A percentile compares a stretch with the other conserved stretches of the same genome.
Evolutionary conservation across 192 early-diverging fungal species (phyloP).

Genomic region (Entomortierella lignicola): DNA sequence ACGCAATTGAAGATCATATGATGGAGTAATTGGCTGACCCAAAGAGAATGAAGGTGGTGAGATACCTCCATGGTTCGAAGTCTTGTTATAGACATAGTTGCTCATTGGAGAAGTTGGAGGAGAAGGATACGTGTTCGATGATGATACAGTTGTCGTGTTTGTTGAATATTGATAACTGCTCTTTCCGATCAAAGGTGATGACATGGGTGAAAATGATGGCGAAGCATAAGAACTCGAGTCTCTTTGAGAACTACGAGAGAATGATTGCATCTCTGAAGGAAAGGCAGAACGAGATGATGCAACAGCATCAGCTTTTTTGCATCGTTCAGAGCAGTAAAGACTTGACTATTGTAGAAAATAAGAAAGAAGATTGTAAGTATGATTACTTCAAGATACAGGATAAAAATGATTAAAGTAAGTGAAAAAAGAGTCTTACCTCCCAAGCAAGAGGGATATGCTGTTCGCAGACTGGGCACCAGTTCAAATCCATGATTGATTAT

Average conservation of each 20-base stretch:
- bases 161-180: no score
- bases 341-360: conserved; percentile 19
- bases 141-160: conserved; percentile 1
- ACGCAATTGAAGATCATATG: conserved; percentile 38
- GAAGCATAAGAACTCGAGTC: conserved; percentile 14
- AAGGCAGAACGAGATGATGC: conserved; percentile 4
- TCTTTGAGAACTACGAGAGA: conserved; percentile 21
- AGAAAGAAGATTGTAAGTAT: neutral
- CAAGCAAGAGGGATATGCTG: conserved; percentile 54
- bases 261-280: conserved; percentile 26
- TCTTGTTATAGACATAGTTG: conserved; percentile 48
- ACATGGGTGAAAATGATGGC: conserved; percentile 25
- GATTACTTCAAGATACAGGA: neutral
- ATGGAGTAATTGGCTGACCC: conserved; percentile 26
- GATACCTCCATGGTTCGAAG: conserved; percentile 20
- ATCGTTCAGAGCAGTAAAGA: conserved; percentile 54
- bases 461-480: conserved; percentile 58
- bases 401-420: neutral
- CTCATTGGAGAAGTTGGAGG: conserved; percentile 49
- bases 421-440: conserved; percentile 45
- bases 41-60: conserved; percentile 40
- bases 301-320: conserved; percentile 52
- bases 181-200: conserved; percentile 29
- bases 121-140: conserved; percentile 24
- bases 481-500: conserved; percentile 47